Percentiles rank a stretch among this genome's conserved stretches.
phyloP scores from a whole-genome alignment of 2,329 filamentous ascomycete species.

The Cladosporium sp. region DNA sequence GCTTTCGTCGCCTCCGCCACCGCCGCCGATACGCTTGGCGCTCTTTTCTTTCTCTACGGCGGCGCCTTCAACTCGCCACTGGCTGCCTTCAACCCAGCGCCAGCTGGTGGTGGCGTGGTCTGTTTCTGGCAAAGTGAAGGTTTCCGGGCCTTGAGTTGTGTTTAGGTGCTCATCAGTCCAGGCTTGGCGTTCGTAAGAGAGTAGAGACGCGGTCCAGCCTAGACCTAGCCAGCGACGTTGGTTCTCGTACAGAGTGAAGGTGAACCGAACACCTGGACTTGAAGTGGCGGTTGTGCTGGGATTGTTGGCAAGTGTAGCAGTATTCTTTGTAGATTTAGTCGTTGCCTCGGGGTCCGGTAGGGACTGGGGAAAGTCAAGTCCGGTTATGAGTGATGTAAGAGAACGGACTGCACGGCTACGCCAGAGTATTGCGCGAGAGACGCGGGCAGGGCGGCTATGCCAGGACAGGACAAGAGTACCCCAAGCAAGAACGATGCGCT shows the following conservation, averaged over 20 bases:
- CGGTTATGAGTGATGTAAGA: conserved; percentile 69
- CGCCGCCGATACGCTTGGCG: conserved; percentile 23
- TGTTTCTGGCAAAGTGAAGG: conserved; percentile 64
- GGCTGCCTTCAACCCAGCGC: conserved; percentile 80
- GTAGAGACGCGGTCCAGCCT: conserved; percentile 88
- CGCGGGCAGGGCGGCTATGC: conserved; percentile 82
- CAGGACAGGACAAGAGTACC: conserved; percentile 86
- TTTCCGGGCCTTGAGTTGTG: conserved; percentile 67
- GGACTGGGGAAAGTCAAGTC: conserved; percentile 63
- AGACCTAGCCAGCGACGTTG: conserved; percentile 92
- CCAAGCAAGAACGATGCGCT: conserved; percentile 75
- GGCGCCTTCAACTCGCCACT: conserved; percentile 82
- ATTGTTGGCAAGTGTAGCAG: conserved; percentile 37
- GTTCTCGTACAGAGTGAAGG: conserved; percentile 94
- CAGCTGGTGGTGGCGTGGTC: conserved; percentile 61
- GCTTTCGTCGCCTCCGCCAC: conserved; percentile 49
- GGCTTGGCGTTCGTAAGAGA: conserved; percentile 80
- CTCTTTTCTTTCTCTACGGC: conserved; percentile 35
- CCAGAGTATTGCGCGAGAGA: conserved; percentile 86
- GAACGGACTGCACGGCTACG: conserved; percentile 71
- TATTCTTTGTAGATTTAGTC: conserved; percentile 33
- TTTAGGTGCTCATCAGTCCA: conserved; percentile 98
- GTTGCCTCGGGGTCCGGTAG: conserved; percentile 22
- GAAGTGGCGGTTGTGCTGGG: conserved; percentile 37
- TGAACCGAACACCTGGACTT: conserved; percentile 79